Base-by-base conservation (phyloP, 1,284 basidiomycete species). In the Pseudozyma pruni region DNA sequence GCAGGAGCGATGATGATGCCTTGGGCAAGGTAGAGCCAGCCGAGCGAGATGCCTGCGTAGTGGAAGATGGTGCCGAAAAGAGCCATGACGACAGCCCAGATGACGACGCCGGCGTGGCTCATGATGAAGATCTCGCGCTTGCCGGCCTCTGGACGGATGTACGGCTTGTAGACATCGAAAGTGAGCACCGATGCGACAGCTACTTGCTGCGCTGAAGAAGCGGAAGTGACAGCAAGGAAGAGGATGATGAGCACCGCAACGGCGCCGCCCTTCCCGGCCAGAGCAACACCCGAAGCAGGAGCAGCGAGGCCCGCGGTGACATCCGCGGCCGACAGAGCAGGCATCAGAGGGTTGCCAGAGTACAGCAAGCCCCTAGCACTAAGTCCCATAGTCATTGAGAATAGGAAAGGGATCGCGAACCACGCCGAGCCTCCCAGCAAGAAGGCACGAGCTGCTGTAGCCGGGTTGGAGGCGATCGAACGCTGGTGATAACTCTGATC, bases 121-220 rank as follows among this genome's bases (percentile, higher is more conserved):
- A 85, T 88, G 84, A 85, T 84, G 46, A 91, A 83, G 35, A 90
- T 86, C 76, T 90, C 88, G 11, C 82, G 82, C 48, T 89, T 87
- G 19, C 84, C 87, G 0, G 90, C 89, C 13, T 85, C 68, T 4
- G 86, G 86, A 76, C 89, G 84, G 82, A 89, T 83, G 83, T 89
- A 90, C 17, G 86, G 87, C 82, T 90, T 87, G 82, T 89, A 91
- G 9, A 91, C 59, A 53, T 84, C 86, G 75, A 78, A 88, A 78
- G 85, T 84, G 23, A 85, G 66, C 10, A 86, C 81, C 6, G 84
- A 84, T 1, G 90, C 88, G 0, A 89, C 87, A 0, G 93, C 93
- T 73, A 95, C 94, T 49, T 94, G 86, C 83, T 97, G 93, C 4
- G 94, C 93, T 20, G 89, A 89, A 17, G 90, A 90, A 0, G 92